phyloP scores from a whole-genome alignment of 495 filamentous ascomycete genomes.

The Massariosphaeria phaeospora region DNA sequence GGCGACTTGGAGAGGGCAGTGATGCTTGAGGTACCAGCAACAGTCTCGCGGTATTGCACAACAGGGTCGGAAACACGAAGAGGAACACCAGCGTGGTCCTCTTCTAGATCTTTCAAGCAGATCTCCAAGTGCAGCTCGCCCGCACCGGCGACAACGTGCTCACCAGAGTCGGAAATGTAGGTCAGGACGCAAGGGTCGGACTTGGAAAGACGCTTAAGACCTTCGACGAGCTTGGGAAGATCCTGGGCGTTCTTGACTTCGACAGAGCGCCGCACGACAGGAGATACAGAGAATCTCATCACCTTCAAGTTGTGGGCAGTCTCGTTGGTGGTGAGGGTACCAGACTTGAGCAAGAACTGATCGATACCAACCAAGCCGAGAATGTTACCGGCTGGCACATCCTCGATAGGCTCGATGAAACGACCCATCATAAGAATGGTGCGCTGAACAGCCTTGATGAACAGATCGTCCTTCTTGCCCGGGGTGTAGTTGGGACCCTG shows the following conservation, averaged over 20 bases:
- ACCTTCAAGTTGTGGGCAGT: constrained; percentile 99
- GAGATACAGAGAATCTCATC: constrained; percentile 99
- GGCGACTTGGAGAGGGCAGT: constrained; percentile 98
- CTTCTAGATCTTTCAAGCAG: constrained; percentile 99
- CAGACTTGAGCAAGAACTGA: constrained; percentile 99
- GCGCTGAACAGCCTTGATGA: constrained; percentile 99
- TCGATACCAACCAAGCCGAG: constrained; percentile 98
- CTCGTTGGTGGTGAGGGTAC: constrained; percentile 94
- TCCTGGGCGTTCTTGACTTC: constrained; percentile 99
- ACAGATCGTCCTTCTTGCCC: constrained; percentile 97
- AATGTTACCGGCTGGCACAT: constrained; percentile 99
- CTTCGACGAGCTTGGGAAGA: constrained; percentile 98
- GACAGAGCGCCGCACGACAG: constrained; percentile 96
- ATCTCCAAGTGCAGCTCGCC: constrained; percentile 99
- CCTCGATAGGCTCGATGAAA: constrained; percentile 97
- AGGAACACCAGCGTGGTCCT: constrained; percentile 97
- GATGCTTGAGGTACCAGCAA: constrained; percentile 73
- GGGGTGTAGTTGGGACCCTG: constrained; percentile 98
- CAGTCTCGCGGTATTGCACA: constrained; percentile 96
- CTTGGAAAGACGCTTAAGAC: constrained; percentile 99
- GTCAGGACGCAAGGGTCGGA: constrained; percentile 97
- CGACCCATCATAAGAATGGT: constrained; percentile 99
- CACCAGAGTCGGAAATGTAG: constrained; percentile 80
- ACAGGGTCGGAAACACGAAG: constrained; percentile 96
- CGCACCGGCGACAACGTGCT: constrained; percentile 98